Evolutionary conservation across 2,329 filamentous ascomycete species (phyloP), one percentile per base, ranked within the genome.

Genomic region (Alternaria tenuissima): DNA sequence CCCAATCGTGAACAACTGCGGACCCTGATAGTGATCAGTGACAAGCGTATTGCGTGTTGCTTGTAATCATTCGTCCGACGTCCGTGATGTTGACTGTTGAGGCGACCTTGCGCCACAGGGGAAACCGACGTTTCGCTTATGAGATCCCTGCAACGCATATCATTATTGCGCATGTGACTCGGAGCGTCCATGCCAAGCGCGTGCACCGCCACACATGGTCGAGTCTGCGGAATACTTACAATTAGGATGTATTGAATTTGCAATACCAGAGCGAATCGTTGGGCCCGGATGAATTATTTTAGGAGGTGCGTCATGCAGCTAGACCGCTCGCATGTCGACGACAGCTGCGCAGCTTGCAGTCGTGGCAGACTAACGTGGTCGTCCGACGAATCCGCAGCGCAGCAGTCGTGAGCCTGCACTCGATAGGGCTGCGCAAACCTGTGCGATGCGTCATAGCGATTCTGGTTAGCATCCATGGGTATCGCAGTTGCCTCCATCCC

Each of bases 341-440:
- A 57, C 59, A 66, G 61, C 48, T 69, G 59, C 68, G 71, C 68
- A 72, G 71, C 67, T 65, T 73, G 67, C 69, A 65, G 62, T 72
- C 70, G 65, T 70, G 68, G 68, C 68, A 73, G 64, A 63, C 73
- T 69, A 77, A 74, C 68, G 71, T 74, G 69, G 71, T 65, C 63
- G 68, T 64, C 66, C 69, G 70, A 69, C 56, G 59, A 70, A 64
- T 64, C 67, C 68, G 65, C 67, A 49, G 63, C 61, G 62, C 61
- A 66, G 70, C 60, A 59, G 64, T 49, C 49, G 47, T 61, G 60
- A 54, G 61, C 59, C 65, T 70, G 61, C 62, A 57, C 54, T 52
- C 64, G 55, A 66, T 70, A 74, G 69, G 71, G 72, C 71, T 71
- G 72, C 66, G 68, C 61, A 61, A 64, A 69, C 62, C 58, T 67